phyloP scores from a whole-genome alignment of 306 rosid genomes.

The Chamaecrista fasciculata region DNA sequence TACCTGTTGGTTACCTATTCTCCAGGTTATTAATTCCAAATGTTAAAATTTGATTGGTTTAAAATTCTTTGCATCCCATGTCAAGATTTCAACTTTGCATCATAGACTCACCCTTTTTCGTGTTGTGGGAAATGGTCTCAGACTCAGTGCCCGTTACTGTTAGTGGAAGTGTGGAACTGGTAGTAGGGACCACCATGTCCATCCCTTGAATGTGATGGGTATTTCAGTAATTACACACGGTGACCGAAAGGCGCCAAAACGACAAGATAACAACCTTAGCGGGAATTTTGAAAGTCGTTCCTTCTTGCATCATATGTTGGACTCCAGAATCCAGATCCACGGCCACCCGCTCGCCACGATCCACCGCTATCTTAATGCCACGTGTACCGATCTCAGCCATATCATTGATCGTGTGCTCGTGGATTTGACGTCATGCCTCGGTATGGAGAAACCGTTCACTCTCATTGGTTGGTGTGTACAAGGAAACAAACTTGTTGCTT shows the following conservation, averaged over 20 bases:
- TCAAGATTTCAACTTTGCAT: too few species aligned
- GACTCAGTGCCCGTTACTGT: neutral
- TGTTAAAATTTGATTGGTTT: too few species aligned
- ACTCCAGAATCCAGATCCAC: neutral
- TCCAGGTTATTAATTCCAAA: too few species aligned
- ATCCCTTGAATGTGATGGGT: neutral
- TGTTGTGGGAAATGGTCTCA: too few species aligned
- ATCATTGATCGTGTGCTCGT: neutral
- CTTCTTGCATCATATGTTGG: neutral
- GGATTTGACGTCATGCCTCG: slow-evolving; percentile 7
- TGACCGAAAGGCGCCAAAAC: slow-evolving; percentile 21
- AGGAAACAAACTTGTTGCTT: neutral
- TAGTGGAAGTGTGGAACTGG: neutral
- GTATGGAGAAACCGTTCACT: slow-evolving; percentile 3
- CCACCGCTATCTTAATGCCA: neutral
- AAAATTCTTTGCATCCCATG: too few species aligned
- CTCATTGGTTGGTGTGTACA: slow-evolving; percentile 30
- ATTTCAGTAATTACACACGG: neutral
- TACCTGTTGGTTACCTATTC: too few species aligned
- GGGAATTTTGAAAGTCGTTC: slow-evolving; percentile 53
- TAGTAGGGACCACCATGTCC: neutral
- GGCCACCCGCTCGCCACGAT: slow-evolving; percentile 48
- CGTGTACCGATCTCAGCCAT: slow-evolving; percentile 16
- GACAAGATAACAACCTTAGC: slow-evolving; percentile 31
- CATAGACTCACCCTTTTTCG: too few species aligned